Base-by-base conservation (phyloP, 768 basidiomycete genomes). In the Pisolithus sp. region DNA sequence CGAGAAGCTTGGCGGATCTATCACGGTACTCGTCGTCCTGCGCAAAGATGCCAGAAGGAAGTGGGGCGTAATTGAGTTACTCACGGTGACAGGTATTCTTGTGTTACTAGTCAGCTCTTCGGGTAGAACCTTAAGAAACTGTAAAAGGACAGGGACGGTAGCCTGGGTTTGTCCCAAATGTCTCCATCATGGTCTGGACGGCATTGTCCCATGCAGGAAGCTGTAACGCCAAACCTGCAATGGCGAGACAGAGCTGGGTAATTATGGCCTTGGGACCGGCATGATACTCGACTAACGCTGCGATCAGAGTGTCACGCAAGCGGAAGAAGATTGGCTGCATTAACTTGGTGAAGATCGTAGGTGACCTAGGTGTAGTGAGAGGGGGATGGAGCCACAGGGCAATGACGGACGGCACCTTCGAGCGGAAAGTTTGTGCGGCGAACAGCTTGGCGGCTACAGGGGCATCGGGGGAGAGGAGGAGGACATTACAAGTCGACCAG, bases 351-450 rank as follows among this genome's bases (percentile, higher is more conserved):
- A 44, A 99, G 81, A 78, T 99, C 96, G 70, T 93, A 98, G 12
- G 85, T 90, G 58, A 98, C 92, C 96, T 99, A 58, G 52, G 50
- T 53, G 28, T 47, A 55, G 63, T 62, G 67, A 69, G 34, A 34
- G 62, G 65, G 62, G 62, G 61, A 58, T 50, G 50, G 56, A 34
- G 47, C 1, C 12, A 49, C 45, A 31, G 45, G 47, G 5, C 10
- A 5, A 41, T 3, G 34, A 39, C 50, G 46, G 41, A 72, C 84
- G 58, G 12, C 55, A 91, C 96, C 79, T 99, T 99, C 46, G 88
- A 77, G 65, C 94, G 78, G 66, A 99, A 90, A 0, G 96, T 98
- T 70, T 99, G 96, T 1, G 95, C 93, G 8, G 93, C 94, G 63
- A 99, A 97, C 48, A 96, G 71, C 67, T 92, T 90, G 37, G 91